Evolutionary conservation across 352 stramenopile species (phyloP).

Genomic region (Pythium oligandrum): DNA sequence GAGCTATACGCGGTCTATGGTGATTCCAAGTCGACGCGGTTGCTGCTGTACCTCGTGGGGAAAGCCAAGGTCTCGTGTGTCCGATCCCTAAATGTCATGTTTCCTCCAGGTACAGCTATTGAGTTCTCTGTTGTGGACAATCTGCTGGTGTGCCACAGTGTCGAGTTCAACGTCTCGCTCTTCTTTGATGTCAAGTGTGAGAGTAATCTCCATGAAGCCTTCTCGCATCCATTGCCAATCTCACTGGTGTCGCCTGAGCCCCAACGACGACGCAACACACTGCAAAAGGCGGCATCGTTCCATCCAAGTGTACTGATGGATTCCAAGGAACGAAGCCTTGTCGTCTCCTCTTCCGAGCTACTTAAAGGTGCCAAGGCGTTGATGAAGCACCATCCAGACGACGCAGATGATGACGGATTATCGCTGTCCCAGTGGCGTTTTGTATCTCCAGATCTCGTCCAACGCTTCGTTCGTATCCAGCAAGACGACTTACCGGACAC

Average conservation of each 20-base stretch:
- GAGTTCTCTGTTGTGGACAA: slow-evolving; percentile 82
- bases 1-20: slow-evolving; percentile 62
- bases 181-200: slow-evolving; percentile 81
- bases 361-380: too few relatives aligned
- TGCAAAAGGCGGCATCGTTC: too few relatives aligned
- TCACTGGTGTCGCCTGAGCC: slow-evolving; percentile 29
- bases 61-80: slow-evolving; percentile 65
- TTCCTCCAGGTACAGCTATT: slow-evolving; percentile 48
- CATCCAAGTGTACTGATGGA: too few relatives aligned
- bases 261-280: neutral
- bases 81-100: slow-evolving; percentile 64
- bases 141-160: slow-evolving; percentile 73
- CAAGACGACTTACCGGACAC: slow-evolving; percentile 4
- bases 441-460: slow-evolving; percentile 54
- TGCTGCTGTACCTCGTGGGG: slow-evolving; percentile 71
- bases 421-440: slow-evolving; percentile 55
- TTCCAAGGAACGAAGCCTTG: too few relatives aligned
- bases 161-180: slow-evolving; percentile 73
- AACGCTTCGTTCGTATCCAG: slow-evolving; percentile 24
- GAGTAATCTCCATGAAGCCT: slow-evolving; percentile 47
- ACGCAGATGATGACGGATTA: too few relatives aligned
- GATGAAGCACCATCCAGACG: too few relatives aligned
- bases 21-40: slow-evolving; percentile 45
- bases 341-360: too few relatives aligned
- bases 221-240: slow-evolving; percentile 67